phyloP scores from a whole-genome alignment of 1,284 basidiomycete genomes.

The Ganoderma sinense region DNA sequence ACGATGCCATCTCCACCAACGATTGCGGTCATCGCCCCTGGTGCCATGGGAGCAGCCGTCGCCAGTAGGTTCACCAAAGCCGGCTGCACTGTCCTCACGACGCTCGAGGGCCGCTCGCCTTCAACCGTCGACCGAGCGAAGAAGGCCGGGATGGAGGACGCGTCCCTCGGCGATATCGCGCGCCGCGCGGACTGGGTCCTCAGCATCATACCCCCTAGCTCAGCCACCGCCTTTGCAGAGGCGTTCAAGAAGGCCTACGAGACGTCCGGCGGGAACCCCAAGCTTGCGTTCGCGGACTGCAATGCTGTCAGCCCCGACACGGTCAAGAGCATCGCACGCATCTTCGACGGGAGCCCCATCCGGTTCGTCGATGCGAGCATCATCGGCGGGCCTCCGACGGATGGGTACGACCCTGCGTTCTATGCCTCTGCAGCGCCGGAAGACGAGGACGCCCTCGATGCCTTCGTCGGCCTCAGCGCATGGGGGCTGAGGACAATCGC shows the following conservation, averaged over 20 bases:
- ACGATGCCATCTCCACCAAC: slow-evolving; percentile 24
- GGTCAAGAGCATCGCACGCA: slow-evolving; percentile 52
- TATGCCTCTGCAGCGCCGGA: slow-evolving; percentile 55
- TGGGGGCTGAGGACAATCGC: slow-evolving; percentile 56
- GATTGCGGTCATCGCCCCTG: slow-evolving; percentile 54
- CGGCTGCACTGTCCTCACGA: slow-evolving; percentile 59
- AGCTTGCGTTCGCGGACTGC: slow-evolving; percentile 57
- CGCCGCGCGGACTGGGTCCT: slow-evolving; percentile 54
- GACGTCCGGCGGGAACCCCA: slow-evolving; percentile 18
- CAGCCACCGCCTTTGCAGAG: slow-evolving; percentile 57
- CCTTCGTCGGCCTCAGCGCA: slow-evolving; percentile 49
- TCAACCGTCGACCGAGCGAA: slow-evolving; percentile 54
- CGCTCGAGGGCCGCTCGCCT: slow-evolving; percentile 57
- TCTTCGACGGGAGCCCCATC: slow-evolving; percentile 51
- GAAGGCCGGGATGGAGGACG: slow-evolving; percentile 61
- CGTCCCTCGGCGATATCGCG: slow-evolving; percentile 53
- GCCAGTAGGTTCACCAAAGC: slow-evolving; percentile 48
- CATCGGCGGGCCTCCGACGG: slow-evolving; percentile 60
- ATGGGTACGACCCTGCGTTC: slow-evolving; percentile 58
- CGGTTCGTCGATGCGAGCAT: slow-evolving; percentile 66
- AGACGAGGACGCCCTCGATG: slow-evolving; percentile 47
- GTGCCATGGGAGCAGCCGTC: slow-evolving; percentile 54
- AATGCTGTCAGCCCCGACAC: slow-evolving; percentile 65
- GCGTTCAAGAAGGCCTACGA: slow-evolving; percentile 43
- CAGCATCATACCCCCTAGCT: slow-evolving; percentile 65